phyloP scores from a whole-genome alignment of 768 basidiomycete species.

The Symmetrospora coprosmae region DNA sequence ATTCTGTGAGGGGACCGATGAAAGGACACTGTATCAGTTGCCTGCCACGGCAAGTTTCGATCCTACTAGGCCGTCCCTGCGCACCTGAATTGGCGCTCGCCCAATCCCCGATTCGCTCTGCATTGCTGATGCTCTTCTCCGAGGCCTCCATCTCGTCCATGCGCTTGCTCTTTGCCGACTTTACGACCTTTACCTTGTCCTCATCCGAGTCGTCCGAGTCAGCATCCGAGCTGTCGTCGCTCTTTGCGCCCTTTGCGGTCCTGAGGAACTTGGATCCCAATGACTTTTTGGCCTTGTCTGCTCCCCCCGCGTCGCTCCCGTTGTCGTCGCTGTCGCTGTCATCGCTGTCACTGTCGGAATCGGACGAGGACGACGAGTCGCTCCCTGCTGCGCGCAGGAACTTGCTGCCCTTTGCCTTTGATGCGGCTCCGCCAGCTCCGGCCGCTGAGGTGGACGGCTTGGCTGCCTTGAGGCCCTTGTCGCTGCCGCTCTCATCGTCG shows the following conservation, averaged over 20 bases:
- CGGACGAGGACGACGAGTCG: slow-evolving; percentile 50
- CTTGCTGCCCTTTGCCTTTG: slow-evolving; percentile 27
- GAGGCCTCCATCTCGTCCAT: slow-evolving; percentile 88
- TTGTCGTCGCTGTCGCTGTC: slow-evolving; percentile 48
- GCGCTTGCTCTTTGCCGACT: slow-evolving; percentile 82
- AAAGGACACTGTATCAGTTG: too few relatives aligned
- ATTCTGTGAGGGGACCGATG: slow-evolving; percentile 62
- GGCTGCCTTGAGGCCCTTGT: slow-evolving; percentile 51
- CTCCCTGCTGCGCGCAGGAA: slow-evolving; percentile 73
- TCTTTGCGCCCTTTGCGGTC: slow-evolving; percentile 44
- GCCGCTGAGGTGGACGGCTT: slow-evolving; percentile 20
- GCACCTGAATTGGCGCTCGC: slow-evolving; percentile 41
- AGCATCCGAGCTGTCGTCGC: slow-evolving; percentile 36
- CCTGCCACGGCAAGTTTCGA: too few relatives aligned
- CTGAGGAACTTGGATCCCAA: slow-evolving; percentile 31
- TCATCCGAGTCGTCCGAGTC: slow-evolving; percentile 50
- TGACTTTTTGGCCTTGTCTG: slow-evolving; percentile 38
- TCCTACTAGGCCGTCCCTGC: neutral
- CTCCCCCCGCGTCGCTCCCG: slow-evolving; percentile 40
- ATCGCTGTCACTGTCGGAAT: slow-evolving; percentile 51
- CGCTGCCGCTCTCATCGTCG: slow-evolving; percentile 18
- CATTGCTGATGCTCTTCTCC: slow-evolving; percentile 84
- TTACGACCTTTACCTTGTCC: slow-evolving; percentile 55
- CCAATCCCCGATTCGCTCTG: slow-evolving; percentile 94
- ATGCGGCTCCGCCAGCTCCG: slow-evolving; percentile 5